These are phyloP conservation scores for Dalbergia cochinchinensis DNA, from an alignment of 306 rosid genomes.

Conservation along the genomic window DNA sequence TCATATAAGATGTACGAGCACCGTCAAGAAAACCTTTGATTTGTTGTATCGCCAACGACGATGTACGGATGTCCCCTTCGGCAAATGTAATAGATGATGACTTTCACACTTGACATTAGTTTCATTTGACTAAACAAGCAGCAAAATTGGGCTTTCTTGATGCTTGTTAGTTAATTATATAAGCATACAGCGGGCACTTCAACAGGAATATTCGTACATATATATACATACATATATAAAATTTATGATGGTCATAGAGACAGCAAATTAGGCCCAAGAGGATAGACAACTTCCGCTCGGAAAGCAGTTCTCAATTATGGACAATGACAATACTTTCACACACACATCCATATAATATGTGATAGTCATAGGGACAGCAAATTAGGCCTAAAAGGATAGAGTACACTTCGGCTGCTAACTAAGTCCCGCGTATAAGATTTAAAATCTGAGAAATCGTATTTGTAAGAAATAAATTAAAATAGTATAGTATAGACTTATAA, in stretches of 20 bases:
- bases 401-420: slow-evolving; percentile 17
- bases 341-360: too few relatives aligned
- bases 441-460: not conserved
- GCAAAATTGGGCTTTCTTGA: not conserved
- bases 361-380: too few relatives aligned
- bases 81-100: slow-evolving; percentile 16
- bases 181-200: not conserved
- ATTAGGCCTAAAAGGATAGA: not conserved
- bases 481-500: too few relatives aligned
- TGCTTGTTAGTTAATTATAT: slow-evolving; percentile 7
- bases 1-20: slow-evolving; percentile 34
- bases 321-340: too few relatives aligned
- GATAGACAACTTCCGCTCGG: not conserved
- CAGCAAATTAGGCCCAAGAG: slow-evolving; percentile 43
- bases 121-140: slow-evolving; percentile 37
- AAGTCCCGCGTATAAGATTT: slow-evolving; percentile 45
- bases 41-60: slow-evolving; percentile 5
- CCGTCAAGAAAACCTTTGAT: slow-evolving; percentile 48
- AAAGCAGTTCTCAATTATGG: too few relatives aligned
- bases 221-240: not conserved
- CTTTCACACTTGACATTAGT: slow-evolving; percentile 27
- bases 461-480: too few relatives aligned
- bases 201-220: not conserved
- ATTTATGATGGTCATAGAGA: slow-evolving; percentile 38
- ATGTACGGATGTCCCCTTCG: slow-evolving; percentile 33